Evolutionary conservation across 176 grass and related monocot species (phyloP).

Genomic region (Musa schizocarpa): DNA sequence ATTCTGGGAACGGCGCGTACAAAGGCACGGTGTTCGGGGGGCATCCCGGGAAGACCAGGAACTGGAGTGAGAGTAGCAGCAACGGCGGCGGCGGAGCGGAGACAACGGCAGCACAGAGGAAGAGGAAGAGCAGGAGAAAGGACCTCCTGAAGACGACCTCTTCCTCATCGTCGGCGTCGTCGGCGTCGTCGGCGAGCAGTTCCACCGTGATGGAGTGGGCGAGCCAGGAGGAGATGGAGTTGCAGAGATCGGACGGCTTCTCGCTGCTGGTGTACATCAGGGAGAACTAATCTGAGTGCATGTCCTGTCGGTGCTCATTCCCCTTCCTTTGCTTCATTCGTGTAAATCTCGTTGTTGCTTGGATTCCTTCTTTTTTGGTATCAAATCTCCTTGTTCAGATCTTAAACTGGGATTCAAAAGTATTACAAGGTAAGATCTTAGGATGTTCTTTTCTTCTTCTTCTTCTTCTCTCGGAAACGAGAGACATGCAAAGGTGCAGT

Average conservation of each 20-base stretch:
- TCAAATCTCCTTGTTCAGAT: no score
- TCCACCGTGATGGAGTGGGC: constrained; percentile 84
- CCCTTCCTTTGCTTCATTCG: neutral
- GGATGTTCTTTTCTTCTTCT: no score
- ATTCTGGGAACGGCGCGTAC: neutral
- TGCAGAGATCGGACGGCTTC: constrained; percentile 52
- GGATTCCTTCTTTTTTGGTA: no score
- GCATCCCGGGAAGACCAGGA: neutral
- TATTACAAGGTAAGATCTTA: no score
- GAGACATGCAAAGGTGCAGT: no score
- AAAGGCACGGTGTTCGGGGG: constrained; percentile 22
- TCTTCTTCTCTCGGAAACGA: no score
- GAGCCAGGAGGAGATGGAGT: constrained; percentile 64
- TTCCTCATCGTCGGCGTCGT: constrained; percentile 60
- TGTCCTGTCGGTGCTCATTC: neutral
- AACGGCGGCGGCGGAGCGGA: neutral
- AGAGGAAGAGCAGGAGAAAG: constrained; percentile 4
- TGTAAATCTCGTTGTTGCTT: neutral
- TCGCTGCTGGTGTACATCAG: constrained; percentile 71
- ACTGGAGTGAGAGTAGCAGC: constrained; percentile 8
- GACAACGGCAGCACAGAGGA: constrained; percentile 7
- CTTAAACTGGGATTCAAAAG: no score
- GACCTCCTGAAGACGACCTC: constrained; percentile 50
- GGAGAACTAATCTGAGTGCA: constrained; percentile 37
- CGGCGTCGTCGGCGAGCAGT: constrained; percentile 52